Conservation (phyloP, 1,139 yeast genomes). For the Blastobotrys aristatus region DNA sequence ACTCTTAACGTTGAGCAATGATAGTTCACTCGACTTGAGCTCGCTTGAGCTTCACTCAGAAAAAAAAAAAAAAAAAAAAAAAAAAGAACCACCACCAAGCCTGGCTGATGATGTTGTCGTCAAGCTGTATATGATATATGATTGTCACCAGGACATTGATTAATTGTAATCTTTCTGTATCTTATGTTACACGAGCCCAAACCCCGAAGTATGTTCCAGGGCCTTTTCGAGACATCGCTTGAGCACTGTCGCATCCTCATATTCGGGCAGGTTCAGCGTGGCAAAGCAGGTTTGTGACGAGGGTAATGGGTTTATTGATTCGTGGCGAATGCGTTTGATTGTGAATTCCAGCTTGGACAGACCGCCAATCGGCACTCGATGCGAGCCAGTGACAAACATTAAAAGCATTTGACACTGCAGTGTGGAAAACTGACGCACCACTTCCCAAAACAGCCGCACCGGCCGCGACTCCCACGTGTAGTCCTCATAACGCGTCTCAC, state of each 20-base stretch:
- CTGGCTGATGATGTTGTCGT: too few species aligned
- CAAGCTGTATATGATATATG: too few species aligned
- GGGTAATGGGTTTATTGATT: conserved; percentile 22
- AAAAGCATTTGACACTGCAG: conserved; percentile 21
- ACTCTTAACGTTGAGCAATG: too few species aligned
- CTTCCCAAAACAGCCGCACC: conserved; percentile 22
- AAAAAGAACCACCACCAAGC: neutral
- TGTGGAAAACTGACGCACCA: conserved; percentile 21
- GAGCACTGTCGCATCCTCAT: conserved; percentile 18
- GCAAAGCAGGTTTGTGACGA: conserved; percentile 30
- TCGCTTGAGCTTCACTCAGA: too few species aligned
- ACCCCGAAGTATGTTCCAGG: conserved; percentile 28
- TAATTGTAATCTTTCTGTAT: neutral
- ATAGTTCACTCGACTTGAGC: too few species aligned
- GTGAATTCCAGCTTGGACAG: conserved; percentile 19
- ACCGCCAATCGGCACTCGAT: conserved; percentile 27
- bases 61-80: too few species aligned
- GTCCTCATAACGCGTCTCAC: conserved; percentile 20
- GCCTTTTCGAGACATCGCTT: conserved; percentile 23
- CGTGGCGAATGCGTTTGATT: conserved; percentile 24
- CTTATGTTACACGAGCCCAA: conserved; percentile 25
- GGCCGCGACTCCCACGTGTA: conserved; percentile 19
- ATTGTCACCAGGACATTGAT: too few species aligned
- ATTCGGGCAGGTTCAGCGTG: conserved; percentile 27
- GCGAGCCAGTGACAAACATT: conserved; percentile 31